Conservation (phyloP, 352 stramenopile genomes). For the Thalassiosira livingstoniorum region DNA sequence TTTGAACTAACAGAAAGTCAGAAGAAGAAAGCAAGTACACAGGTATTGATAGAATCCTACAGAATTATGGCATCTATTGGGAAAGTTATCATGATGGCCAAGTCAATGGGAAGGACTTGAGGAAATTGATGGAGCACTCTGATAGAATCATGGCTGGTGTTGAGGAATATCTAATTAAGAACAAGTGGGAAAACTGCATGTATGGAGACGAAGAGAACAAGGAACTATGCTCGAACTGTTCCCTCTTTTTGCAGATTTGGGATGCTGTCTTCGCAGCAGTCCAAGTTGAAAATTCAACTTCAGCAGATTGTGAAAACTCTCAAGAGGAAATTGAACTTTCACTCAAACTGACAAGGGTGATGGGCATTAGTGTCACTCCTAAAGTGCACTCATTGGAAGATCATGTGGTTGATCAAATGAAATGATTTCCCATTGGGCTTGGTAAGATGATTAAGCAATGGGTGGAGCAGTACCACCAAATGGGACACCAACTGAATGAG, state of each 20-base stretch:
- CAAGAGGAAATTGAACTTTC: conserved; percentile 7
- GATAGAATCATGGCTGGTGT: conserved; percentile 8
- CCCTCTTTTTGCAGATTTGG: conserved; percentile 7
- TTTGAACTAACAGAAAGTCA: background rate
- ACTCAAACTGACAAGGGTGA: background rate
- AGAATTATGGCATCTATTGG: background rate
- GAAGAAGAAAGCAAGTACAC: conserved; percentile 12
- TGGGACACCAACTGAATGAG: conserved; percentile 13
- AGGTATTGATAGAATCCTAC: conserved; percentile 19
- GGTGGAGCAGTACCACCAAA: conserved; percentile 31
- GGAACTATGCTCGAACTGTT: conserved; percentile 3
- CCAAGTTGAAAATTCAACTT: conserved; percentile 4
- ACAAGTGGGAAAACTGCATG: background rate
- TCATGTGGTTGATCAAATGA: conserved; percentile 31
- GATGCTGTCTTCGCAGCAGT: conserved; percentile 7
- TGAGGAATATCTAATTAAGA: background rate
- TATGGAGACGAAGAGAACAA: background rate
- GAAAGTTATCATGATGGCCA: conserved; percentile 11
- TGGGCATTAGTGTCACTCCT: conserved; percentile 11
- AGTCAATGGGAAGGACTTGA: conserved; percentile 9
- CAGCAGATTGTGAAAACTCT: conserved; percentile 10
- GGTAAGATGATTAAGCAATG: conserved; percentile 27
- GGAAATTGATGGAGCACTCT: conserved; percentile 5
- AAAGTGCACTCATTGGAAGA: conserved; percentile 25
- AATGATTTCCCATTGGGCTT: background rate